Conservation (phyloP, 148 eudicot species). For the Selenicereus undatus region DNA sequence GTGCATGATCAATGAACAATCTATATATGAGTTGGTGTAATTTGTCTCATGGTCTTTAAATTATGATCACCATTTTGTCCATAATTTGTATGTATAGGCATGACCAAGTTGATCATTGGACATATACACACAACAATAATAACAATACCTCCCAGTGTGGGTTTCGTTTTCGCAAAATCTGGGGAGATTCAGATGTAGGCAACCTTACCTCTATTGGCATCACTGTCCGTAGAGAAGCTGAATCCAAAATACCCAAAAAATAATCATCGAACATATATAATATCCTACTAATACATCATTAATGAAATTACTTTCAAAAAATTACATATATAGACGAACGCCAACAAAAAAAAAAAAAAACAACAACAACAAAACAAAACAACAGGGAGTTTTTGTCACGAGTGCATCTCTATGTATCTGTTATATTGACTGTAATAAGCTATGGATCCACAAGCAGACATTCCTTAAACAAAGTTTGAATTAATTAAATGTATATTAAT, state of each 20-base stretch:
- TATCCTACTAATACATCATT: not conserved
- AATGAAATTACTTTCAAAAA: not conserved
- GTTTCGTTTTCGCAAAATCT: too few relatives aligned
- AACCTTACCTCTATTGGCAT: too few relatives aligned
- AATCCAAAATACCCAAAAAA: too few relatives aligned
- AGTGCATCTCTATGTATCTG: not conserved
- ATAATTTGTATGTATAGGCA: not conserved
- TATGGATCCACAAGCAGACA: constrained; percentile 25
- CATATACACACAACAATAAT: too few relatives aligned
- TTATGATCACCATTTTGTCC: not conserved
- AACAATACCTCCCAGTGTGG: too few relatives aligned
- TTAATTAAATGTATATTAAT: not conserved
- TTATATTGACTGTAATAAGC: constrained; percentile 18
- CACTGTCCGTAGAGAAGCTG: too few relatives aligned
- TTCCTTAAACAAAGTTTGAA: constrained; percentile 12
- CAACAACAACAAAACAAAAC: not conserved
- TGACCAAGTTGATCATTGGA: not conserved
- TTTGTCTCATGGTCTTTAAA: not conserved
- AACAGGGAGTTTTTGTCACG: not conserved
- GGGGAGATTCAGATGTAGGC: too few relatives aligned
- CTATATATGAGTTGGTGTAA: not conserved
- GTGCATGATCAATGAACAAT: not conserved
- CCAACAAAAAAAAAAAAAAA: not conserved
- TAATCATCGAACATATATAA: not conserved
- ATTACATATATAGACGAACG: not conserved